Evolutionary conservation across 345 rosid genomes (phyloP).

Genomic region (Limnanthes douglasii): DNA sequence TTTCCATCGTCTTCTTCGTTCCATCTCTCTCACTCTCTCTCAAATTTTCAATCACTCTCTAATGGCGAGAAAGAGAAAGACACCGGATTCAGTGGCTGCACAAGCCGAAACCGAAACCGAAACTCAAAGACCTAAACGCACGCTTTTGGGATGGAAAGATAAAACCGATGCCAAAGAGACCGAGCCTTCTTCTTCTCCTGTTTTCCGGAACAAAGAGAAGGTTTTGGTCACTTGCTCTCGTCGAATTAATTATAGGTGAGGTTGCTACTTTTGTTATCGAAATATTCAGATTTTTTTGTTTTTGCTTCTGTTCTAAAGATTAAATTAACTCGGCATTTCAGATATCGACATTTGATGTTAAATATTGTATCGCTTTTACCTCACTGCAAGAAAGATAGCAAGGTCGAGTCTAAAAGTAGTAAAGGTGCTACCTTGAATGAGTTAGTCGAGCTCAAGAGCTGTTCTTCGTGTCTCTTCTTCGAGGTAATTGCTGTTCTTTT

Average conservation of each 20-base stretch:
- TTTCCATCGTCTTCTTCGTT: too few species aligned
- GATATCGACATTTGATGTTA: constrained; percentile 78
- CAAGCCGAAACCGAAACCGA: too few species aligned
- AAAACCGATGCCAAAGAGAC: constrained; percentile 11
- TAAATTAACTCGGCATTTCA: too few species aligned
- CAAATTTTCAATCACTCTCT: too few species aligned
- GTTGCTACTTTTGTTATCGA: not conserved
- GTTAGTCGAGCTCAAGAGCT: constrained; percentile 56
- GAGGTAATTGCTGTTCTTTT: constrained; percentile 30
- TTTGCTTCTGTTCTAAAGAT: constrained; percentile 1
- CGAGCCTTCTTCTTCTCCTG: constrained; percentile 7
- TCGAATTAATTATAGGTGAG: constrained; percentile 63
- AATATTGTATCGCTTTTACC: constrained; percentile 65
- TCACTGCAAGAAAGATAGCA: constrained; percentile 75
- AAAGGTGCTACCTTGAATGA: constrained; percentile 55
- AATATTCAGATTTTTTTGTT: not conserved
- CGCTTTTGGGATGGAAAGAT: constrained; percentile 73
- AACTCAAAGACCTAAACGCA: constrained; percentile 56
- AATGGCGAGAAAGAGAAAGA: too few species aligned
- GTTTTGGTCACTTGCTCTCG: constrained; percentile 81
- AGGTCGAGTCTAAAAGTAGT: constrained; percentile 49
- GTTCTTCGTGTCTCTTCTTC: constrained; percentile 62
- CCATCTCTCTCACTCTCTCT: too few species aligned
- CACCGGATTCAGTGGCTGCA: too few species aligned
- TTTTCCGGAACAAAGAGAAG: constrained; percentile 75